Conservation (phyloP, 805 yeast genomes). For the Lipomyces kockii region DNA sequence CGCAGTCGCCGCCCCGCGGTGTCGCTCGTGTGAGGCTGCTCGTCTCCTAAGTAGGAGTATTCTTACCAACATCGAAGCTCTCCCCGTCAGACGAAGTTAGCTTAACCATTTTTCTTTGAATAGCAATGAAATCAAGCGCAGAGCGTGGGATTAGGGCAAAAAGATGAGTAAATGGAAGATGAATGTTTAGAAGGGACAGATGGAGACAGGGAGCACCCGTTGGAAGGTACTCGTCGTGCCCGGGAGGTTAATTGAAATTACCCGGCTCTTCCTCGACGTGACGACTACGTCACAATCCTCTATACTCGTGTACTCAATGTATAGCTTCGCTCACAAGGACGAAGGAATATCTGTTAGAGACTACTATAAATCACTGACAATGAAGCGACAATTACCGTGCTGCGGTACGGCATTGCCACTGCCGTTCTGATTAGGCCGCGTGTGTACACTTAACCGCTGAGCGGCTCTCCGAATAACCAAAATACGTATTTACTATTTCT, state of each 20-base stretch:
- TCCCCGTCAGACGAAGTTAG: slow-evolving; percentile 82
- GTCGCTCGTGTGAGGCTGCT: background rate
- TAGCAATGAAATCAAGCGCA: background rate
- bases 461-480: background rate
- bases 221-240: too few species aligned
- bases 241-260: too few species aligned
- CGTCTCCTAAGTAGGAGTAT: background rate
- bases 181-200: background rate
- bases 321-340: background rate
- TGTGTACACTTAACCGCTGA: background rate
- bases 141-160: background rate
- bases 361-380: background rate
- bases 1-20: too few species aligned
- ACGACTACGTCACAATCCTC: too few species aligned
- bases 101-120: slow-evolving; percentile 39
- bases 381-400: background rate
- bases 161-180: background rate
- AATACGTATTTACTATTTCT: background rate
- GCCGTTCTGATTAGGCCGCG: background rate
- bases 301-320: too few species aligned
- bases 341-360: background rate
- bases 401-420: background rate
- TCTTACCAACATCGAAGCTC: slow-evolving; percentile 68
- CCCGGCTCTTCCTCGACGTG: too few species aligned
- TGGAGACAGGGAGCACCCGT: too few species aligned